Conservation (phyloP, 768 basidiomycete species). For the Xerocomus brunneocitrinus region DNA sequence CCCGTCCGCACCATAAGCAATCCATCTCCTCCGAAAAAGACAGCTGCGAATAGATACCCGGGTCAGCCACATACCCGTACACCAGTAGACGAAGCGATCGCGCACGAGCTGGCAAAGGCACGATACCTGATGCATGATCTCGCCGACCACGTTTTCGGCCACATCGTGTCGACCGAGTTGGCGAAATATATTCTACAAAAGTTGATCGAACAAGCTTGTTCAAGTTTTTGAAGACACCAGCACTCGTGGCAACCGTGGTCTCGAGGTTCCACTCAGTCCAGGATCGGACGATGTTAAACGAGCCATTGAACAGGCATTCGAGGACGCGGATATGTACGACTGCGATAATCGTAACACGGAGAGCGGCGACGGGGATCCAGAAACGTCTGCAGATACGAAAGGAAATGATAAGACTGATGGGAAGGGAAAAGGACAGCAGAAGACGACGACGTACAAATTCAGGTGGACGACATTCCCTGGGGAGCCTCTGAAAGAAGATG, state of each 20-base stretch:
- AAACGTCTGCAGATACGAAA: not conserved
- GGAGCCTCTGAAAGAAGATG: not conserved
- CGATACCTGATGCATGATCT: not conserved
- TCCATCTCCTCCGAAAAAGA: no score
- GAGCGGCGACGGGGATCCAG: not conserved
- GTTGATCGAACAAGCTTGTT: not conserved
- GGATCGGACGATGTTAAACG: not conserved
- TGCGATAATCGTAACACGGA: not conserved
- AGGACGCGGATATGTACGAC: not conserved
- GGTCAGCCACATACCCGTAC: not conserved
- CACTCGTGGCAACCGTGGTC: no score
- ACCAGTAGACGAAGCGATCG: not conserved
- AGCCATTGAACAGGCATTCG: not conserved
- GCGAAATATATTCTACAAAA: not conserved
- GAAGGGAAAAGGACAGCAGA: not conserved
- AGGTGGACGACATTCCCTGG: not conserved
- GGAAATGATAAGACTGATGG: no score
- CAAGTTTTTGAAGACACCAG: not conserved
- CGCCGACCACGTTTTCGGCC: no score
- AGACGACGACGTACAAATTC: not conserved
- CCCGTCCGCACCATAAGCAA: no score
- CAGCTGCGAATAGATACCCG: no score
- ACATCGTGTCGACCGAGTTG: not conserved
- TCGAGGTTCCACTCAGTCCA: not conserved
- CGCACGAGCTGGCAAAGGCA: conserved; percentile 6